Evolutionary conservation across 73 alveolate genomes (phyloP), one percentile per base, ranked within the genome.

Genomic region (Uronychia setigera): DNA sequence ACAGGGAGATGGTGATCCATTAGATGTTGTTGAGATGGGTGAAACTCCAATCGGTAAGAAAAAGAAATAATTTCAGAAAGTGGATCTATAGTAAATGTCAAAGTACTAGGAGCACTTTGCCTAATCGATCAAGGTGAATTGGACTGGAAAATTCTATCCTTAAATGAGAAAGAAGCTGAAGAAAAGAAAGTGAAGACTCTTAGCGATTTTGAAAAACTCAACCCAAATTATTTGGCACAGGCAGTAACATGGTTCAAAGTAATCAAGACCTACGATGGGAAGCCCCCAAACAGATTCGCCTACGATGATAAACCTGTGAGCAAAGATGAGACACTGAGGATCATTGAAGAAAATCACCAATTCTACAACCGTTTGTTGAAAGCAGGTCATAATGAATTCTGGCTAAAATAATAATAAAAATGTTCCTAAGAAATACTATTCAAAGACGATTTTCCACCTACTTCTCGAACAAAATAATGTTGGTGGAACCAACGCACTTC

Each of bases 1-100:
- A 58, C 58, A 87, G 57, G 99, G 99, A 1, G 99, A 96, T 79
- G 96, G 93, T 58, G 99, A 96, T 81, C 99, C 99, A 25, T 78
- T 96, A 33, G 99, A 96, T 80, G 81, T 96, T 26, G 85, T 87
- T 25, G 99, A 96, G 35, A 28, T 96, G 58, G 95, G 98, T 58
- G 76, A 59, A 0, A 81, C 75, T 34, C 58, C 74, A 30, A 0
- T 58, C 14, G 84, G 58, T 46, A 46, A 46, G 67, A 11, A 46
- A 11, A 11, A 11, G 67, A n/a, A 46, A 5, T 46, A 46, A 11
- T 19, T 46, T 30, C 32, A 31, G 80, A 35, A 28, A 77, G 91
- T 46, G 98, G 99, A 19, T 31, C 89, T 26, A 58, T 86, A 19
- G 35, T 76, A 9, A 57, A 76, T 57, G 96, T 94, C 33, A 94